Percentiles rank a stretch among this genome's conserved stretches.
Evolutionary conservation across 106 monocot species (phyloP).

Genomic region (Acorus calamus): DNA sequence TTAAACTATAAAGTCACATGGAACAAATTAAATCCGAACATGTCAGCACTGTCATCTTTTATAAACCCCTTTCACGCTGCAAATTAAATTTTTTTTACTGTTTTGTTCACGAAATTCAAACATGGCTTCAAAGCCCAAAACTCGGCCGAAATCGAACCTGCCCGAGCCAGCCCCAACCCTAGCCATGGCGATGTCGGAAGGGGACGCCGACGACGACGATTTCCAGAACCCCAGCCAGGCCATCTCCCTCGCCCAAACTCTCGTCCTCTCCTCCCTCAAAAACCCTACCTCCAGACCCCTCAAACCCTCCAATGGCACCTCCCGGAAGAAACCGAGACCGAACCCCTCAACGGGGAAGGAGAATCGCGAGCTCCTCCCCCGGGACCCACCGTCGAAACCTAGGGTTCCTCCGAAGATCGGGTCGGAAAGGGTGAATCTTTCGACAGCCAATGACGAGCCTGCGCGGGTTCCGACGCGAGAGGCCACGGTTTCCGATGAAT

Average conservation of each 20-base stretch:
- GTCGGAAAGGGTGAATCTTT: slow-evolving; percentile 10
- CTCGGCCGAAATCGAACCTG: no score
- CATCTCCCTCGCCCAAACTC: slow-evolving; percentile 30
- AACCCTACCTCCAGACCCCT: slow-evolving; percentile 13
- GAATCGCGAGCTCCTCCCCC: slow-evolving; percentile 12
- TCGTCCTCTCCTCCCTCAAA: slow-evolving; percentile 19
- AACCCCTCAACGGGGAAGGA: slow-evolving; percentile 41
- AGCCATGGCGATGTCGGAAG: slow-evolving; percentile 9
- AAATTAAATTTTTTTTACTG: no score
- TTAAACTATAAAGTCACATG: no score
- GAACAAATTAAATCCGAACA: no score
- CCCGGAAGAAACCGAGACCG: slow-evolving; percentile 35
- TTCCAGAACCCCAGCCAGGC: slow-evolving; percentile 52
- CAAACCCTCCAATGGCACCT: slow-evolving; percentile 25
- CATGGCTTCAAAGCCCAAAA: no score
- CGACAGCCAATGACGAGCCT: not conserved
- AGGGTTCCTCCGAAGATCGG: not conserved
- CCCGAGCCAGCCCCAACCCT: slow-evolving; percentile 1
- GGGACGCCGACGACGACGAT: slow-evolving; percentile 57
- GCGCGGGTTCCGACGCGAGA: no score
- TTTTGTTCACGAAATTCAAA: no score
- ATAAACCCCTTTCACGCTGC: no score
- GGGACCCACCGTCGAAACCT: not conserved
- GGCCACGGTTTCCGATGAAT: not conserved
- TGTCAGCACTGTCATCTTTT: no score